Evolutionary conservation across 345 rosid genomes (phyloP), one percentile per base, ranked within the genome.

Genomic region (Passiflora organensis): DNA sequence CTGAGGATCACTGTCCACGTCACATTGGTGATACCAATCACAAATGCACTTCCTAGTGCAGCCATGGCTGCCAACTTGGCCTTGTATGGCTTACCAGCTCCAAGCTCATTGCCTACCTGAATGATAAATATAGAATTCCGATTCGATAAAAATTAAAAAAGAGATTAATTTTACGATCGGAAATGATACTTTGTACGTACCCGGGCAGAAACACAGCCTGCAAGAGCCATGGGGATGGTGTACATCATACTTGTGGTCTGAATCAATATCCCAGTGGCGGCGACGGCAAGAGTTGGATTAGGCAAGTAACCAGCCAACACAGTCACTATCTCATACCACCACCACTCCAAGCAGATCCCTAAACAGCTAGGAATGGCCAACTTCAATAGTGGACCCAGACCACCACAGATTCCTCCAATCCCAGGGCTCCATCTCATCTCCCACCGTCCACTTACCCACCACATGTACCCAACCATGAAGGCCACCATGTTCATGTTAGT

Each of bases 201-300:
- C 80, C 95, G 82, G 47, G 99, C 99, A 55, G 99, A 93, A 68
- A 86, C 96, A 42, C 99, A 93, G 21, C 95, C 99, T 54, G 96
- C 95, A 37, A 93, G 87, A 50, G 95, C 96, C 96, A 93, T 78
- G n/a, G 99, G 99, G 12, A 89, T 81, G 23, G 99, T 86, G 68
- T 93, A 93, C 99, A 93, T 93, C 82, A 93, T 81, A 77, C 95
- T 84, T 6, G 99, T 93, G 13, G 99, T 93, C 79, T 93, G 99
- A 47, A 93, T 86, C 42, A 93, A 69, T 42, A 93, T 82, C 58
- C 99, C 99, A 34, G 96, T 84, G 18, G 99, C 96, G 5, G 99
- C 99, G 64, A 89, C 95, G 6, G 95, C 80, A 12, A 78, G 59
- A 2, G 82, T 89, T 4, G 99, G 99, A 43, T 89, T 75, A n/a